These are phyloP conservation scores for Diaporthe ilicicola DNA, from an alignment of 2,329 filamentous ascomycete genomes.

Conservation along the genomic window DNA sequence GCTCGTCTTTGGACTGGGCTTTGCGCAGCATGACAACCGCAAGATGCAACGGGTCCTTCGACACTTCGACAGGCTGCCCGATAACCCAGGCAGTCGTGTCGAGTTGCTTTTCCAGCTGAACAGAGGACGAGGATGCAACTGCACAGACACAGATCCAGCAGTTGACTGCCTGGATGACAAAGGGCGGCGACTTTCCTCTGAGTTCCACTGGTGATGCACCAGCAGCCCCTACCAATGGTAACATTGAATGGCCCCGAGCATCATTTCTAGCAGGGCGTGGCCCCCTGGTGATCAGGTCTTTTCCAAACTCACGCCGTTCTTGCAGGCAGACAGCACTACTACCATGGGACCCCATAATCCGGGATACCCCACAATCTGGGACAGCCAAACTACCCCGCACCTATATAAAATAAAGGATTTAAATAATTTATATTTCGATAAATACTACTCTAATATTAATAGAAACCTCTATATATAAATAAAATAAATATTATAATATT, in stretches of 20 bases:
- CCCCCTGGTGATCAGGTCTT: too few species aligned
- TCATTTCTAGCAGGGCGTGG: neutral
- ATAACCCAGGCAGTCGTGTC: conserved; percentile 22
- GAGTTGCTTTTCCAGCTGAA: conserved; percentile 30
- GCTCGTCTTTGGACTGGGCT: conserved; percentile 31
- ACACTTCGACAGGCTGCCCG: conserved; percentile 26
- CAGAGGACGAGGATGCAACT: conserved; percentile 11
- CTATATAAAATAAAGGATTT: too few species aligned
- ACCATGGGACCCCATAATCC: too few species aligned
- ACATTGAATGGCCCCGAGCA: too few species aligned
- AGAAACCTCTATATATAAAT: too few species aligned
- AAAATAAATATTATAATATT: too few species aligned
- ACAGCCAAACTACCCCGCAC: too few species aligned
- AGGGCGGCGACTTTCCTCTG: conserved; percentile 23
- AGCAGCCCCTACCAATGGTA: neutral
- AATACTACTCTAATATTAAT: too few species aligned
- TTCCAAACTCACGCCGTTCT: neutral
- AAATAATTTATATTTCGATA: too few species aligned
- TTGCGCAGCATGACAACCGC: conserved; percentile 31
- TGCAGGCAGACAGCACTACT: neutral
- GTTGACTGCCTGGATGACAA: conserved; percentile 30
- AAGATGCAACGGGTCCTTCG: conserved; percentile 32
- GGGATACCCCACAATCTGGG: too few species aligned
- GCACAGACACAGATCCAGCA: conserved; percentile 7
- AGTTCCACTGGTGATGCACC: neutral